Base-by-base conservation (phyloP, 2,329 filamentous ascomycete genomes). In the Fusarium armeniacum region DNA sequence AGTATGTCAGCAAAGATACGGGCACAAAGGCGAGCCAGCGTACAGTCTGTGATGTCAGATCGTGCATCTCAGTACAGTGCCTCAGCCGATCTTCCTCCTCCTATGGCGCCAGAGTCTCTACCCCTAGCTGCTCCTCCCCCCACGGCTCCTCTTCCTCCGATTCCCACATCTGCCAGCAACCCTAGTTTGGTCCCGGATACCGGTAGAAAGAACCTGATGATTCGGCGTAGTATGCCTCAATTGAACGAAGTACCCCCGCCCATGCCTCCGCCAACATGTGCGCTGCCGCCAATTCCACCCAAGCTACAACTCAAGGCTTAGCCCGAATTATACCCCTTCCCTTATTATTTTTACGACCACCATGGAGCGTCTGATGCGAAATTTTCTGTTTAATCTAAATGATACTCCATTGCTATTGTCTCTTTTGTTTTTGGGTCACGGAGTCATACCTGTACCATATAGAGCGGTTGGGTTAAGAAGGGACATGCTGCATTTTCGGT, bases 191-290 rank as follows among this genome's bases (percentile, higher is more conserved):
- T 71, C 51, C 56, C 65, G 2, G 74, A 76, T 7, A 54, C 49
- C n/a, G 67, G 58, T 15, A 62, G 66, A 10, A 77, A 70, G 44
- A 65, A 67, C 8, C 51, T 78, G 24, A 38, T 76, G 28, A 81
- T 80, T 54, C 79, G 84, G 28, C 80, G 82, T 58, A 87, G 85
- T 76, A 82, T 87, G 81, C 82, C 85, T 8, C 83, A 86, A 28
- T 77, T 87, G 38, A 78, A 77, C 2, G 81, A 84, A 15, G 84
- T 83, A 1, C 85, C 85, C 32, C 86, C 86, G 2, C 85, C 83
- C 18, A 84, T 81, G 16, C 86, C 86, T 9, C 86, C 86, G 7
- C 86, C 86, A 26, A 87, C 80, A 13, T 83, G 83, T 67, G 85
- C 86, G 16, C 79, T 89, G 24, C 86, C 86, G 20, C 86, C 86